Evolutionary conservation across 2,329 filamentous ascomycete species (phyloP), one percentile per base, ranked within the genome.

Genomic region (Aspergillus sclerotialis): DNA sequence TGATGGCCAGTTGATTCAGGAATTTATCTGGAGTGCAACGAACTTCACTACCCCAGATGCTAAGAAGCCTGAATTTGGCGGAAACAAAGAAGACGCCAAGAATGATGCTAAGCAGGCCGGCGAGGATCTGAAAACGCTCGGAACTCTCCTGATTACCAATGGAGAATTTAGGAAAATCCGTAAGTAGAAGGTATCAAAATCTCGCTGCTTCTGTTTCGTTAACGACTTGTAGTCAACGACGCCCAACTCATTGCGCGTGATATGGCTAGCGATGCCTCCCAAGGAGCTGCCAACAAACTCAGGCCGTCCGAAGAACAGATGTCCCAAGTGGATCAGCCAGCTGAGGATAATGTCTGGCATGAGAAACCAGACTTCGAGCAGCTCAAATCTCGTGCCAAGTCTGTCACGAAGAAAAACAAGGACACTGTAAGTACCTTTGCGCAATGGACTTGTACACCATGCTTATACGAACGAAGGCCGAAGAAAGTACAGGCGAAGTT

Each of bases 11-110:
- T 67, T 96, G 38, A 69, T 98, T 13, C 92, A 98, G 58, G 89
- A 98, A 53, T 96, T 98, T 64, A 86, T 96, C 64, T 98, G 85
- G 83, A 84, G 94, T 58, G 89, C 88, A 0, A 79, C 87, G 55
- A 75, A 84, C 30, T 80, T 92, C 42, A 76, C 79, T 34, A 67
- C 76, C 37, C 80, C 72, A 50, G 70, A 74, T 33, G 72, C 85
- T 16, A 60, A 66, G 38, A 63, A 71, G 1, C 84, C 86, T 3
- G 70, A 72, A 36, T 74, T 77, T 1, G 82, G 87, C 0, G 50
- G 94, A 30, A 75, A 78, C 55, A 93, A 87, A 68, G 80, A 84
- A 1, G 74, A 75, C 2, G 85, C 84, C 16, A 78, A 83, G 65
- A 81, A 90, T 56, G 86, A 98, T 58, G 86, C 82, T 26, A 78